Conservation (phyloP, 768 basidiomycete genomes). For the Mycena alexandri region DNA sequence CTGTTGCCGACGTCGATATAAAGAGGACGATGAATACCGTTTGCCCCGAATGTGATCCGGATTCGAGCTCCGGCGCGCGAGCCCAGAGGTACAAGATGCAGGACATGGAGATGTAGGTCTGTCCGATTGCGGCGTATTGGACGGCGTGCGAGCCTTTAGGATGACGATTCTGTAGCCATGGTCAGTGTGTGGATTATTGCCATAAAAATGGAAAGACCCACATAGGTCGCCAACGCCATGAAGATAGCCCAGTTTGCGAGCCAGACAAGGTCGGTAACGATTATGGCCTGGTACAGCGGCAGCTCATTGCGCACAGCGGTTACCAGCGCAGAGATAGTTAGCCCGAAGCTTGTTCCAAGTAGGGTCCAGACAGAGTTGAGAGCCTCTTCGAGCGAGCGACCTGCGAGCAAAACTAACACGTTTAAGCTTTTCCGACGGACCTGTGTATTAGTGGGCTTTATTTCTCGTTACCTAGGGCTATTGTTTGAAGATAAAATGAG, state of each 20-base stretch:
- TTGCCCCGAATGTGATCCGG: not conserved
- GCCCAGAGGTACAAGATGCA: slow-evolving; percentile 39
- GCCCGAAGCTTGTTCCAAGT: slow-evolving; percentile 41
- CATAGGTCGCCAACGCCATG: slow-evolving; percentile 43
- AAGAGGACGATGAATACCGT: slow-evolving; percentile 33
- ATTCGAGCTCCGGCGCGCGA: slow-evolving; percentile 20
- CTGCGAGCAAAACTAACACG: slow-evolving; percentile 36
- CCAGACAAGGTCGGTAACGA: slow-evolving; percentile 44
- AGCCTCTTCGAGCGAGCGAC: slow-evolving; percentile 40
- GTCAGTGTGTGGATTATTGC: too few species aligned
- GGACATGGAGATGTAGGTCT: slow-evolving; percentile 40
- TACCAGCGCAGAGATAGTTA: slow-evolving; percentile 42
- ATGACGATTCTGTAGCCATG: slow-evolving; percentile 32
- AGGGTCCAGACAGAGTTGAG: slow-evolving; percentile 44
- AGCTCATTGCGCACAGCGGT: slow-evolving; percentile 36
- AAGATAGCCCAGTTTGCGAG: slow-evolving; percentile 44
- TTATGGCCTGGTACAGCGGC: slow-evolving; percentile 42
- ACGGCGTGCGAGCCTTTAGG: slow-evolving; percentile 32
- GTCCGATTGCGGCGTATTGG: slow-evolving; percentile 40
- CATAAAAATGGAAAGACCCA: too few species aligned
- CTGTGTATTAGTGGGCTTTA: not conserved
- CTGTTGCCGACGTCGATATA: slow-evolving; percentile 11
- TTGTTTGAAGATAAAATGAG: slow-evolving; percentile 44
- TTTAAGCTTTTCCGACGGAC: not conserved
- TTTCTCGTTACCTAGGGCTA: slow-evolving; percentile 36